Evolutionary conservation across 768 basidiomycete genomes (phyloP).

Genomic region (Pholiota molesta): DNA sequence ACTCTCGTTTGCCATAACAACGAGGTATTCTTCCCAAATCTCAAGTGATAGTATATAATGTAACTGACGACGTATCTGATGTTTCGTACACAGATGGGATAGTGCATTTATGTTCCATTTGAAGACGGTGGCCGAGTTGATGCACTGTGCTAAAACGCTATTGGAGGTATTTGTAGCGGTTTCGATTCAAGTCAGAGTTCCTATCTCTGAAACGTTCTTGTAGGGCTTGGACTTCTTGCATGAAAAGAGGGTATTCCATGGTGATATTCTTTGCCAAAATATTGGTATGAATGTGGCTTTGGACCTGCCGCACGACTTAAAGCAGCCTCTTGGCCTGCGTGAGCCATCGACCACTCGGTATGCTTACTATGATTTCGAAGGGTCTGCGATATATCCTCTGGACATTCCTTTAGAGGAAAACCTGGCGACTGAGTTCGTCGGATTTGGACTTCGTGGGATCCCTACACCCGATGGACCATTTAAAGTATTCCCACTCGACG

Average conservation of each 20-base stretch:
- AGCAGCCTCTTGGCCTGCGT: neutral
- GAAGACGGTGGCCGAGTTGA: neutral
- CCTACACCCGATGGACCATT: slow-evolving; percentile 1
- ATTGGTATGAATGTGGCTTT: slow-evolving; percentile 15
- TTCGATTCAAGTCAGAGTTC: no score
- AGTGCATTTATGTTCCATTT: neutral
- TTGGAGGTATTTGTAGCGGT: neutral
- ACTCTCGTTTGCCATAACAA: neutral
- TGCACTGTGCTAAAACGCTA: neutral
- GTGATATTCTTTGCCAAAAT: slow-evolving; percentile 17
- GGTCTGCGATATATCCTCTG: neutral
- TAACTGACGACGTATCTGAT: no score
- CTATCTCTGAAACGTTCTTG: neutral
- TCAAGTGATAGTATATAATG: neutral
- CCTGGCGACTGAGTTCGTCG: neutral
- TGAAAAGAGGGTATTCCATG: slow-evolving; percentile 18
- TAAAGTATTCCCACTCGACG: slow-evolving; percentile 10
- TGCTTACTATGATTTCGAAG: slow-evolving; percentile 13
- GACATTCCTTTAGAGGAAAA: neutral
- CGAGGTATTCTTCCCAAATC: neutral
- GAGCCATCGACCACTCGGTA: slow-evolving; percentile 5
- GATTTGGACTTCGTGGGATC: neutral
- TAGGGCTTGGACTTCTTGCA: slow-evolving; percentile 11
- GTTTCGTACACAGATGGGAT: neutral
- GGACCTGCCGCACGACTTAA: neutral